Evolutionary conservation across 768 basidiomycete species (phyloP), one percentile per base, ranked within the genome.

Genomic region (Lanmaoa rubissima): DNA sequence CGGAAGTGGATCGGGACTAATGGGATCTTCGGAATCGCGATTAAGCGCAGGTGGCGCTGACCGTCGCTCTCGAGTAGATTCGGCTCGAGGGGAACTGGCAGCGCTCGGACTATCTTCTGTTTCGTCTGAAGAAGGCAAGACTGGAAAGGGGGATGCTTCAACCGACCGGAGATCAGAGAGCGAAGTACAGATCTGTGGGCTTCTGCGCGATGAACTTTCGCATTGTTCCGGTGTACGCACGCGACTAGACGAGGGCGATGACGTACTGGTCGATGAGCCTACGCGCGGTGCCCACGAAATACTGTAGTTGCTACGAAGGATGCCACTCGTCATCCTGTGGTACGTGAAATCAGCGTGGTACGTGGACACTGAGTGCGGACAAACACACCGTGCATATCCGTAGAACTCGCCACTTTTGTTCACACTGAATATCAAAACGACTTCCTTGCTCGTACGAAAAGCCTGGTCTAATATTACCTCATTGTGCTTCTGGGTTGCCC

Each of bases 391-490:
- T 12, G 92, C 94, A 68, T 92, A 95, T 21, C 95, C 95, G 65
- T 89, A 97, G 68, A 97, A 98, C 70, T 93, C 92, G 36, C 96
- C 94, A 54, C 89, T 90, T 69, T 89, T 92, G 74, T 98, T 98
- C 17, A 91, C 96, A 36, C 94, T 83, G 64, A 98, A 98, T 55
- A 98, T 85, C 43, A 98, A 80, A 65, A 80, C 90, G 4, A 98
- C 95, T 26, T 95, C 90, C 60, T 82, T 80, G 59, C 88, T 88
- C 3, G 93, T 97, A n/a, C 94, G 85, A 71, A 79, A 98, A 1
- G 96, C 95, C 69, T 92, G 92, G 61, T 98, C 94, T 16, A 97
- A 77, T 47, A 96, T 85, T 10, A 83, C 84, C 73, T 97, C 93
- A 65, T 96, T 97, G 74, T 96, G 94, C 62, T 78, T 81, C 73